These are phyloP conservation scores for Clarireedia monteithiana DNA, from an alignment of 2,329 filamentous ascomycete species.

Conservation along the genomic window DNA sequence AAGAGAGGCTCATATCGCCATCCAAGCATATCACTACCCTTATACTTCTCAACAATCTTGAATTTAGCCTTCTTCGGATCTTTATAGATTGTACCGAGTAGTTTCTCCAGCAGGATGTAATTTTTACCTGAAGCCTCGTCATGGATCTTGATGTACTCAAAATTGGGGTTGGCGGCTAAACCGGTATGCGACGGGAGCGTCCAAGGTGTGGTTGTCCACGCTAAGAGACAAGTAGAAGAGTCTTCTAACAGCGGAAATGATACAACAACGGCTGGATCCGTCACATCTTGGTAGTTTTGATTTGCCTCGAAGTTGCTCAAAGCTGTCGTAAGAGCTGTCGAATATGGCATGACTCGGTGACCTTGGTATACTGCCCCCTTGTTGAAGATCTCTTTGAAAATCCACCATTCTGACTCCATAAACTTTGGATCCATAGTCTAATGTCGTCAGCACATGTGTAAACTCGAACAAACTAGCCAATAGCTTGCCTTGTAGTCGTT, in stretches of 20 bases:
- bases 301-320: slow-evolving; percentile 91
- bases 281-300: slow-evolving; percentile 90
- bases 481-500: slow-evolving; percentile 78
- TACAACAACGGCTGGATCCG: slow-evolving; percentile 83
- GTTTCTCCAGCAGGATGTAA: slow-evolving; percentile 76
- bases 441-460: slow-evolving; percentile 11
- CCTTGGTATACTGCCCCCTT: slow-evolving; percentile 86
- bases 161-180: slow-evolving; percentile 71
- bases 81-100: slow-evolving; percentile 80
- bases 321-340: slow-evolving; percentile 80
- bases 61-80: slow-evolving; percentile 93
- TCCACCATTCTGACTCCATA: slow-evolving; percentile 97
- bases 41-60: slow-evolving; percentile 70
- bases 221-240: slow-evolving; percentile 62
- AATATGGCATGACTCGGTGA: slow-evolving; percentile 91
- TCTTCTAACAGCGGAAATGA: slow-evolving; percentile 78
- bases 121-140: slow-evolving; percentile 78
- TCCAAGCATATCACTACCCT: slow-evolving; percentile 69
- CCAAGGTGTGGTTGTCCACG: slow-evolving; percentile 49
- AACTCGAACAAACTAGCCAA: not conserved
- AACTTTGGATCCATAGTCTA: slow-evolving; percentile 89
- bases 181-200: slow-evolving; percentile 76
- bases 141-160: slow-evolving; percentile 79
- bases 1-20: slow-evolving; percentile 89
- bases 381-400: slow-evolving; percentile 87